Conservation (phyloP, 805 yeast species). For the Teunomyces atbi region DNA sequence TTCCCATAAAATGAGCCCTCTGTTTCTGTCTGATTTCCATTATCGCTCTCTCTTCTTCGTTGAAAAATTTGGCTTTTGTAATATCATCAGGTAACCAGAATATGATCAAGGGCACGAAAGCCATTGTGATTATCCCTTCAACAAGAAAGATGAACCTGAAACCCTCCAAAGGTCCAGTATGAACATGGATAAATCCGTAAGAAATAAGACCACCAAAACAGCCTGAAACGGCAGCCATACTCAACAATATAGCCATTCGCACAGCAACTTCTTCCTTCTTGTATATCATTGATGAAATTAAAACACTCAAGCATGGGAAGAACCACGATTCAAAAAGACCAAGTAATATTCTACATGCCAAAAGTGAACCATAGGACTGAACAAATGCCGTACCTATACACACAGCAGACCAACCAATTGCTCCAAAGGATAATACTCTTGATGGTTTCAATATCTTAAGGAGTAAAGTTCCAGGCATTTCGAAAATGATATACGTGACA, state of each 20-base stretch:
- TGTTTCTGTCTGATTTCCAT: conserved; percentile 32
- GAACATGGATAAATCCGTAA: conserved; percentile 37
- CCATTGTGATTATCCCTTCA: conserved; percentile 46
- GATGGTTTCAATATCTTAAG: conserved; percentile 34
- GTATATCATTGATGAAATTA: conserved; percentile 33
- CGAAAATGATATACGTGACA: conserved; percentile 45
- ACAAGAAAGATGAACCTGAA: conserved; percentile 54
- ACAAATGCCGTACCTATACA: conserved; percentile 45
- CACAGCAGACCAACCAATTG: conserved; percentile 37
- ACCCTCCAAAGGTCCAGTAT: conserved; percentile 32
- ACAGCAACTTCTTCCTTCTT: conserved; percentile 15
- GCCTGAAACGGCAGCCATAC: conserved; percentile 53
- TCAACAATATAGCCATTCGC: conserved; percentile 37
- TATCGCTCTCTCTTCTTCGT: conserved; percentile 36
- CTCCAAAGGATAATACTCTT: conserved; percentile 27
- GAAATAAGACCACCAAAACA: conserved; percentile 57
- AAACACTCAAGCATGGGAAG: conserved; percentile 48
- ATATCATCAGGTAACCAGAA: conserved; percentile 42
- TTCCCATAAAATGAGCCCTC: conserved; percentile 36
- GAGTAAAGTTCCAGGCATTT: conserved; percentile 35
- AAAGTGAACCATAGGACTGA: conserved; percentile 37
- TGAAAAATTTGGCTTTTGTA: conserved; percentile 38
- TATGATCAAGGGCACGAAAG: conserved; percentile 32
- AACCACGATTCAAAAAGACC: conserved; percentile 57
- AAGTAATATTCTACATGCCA: conserved; percentile 47